These are phyloP conservation scores for Backusella westeae DNA, from an alignment of 192 early-diverging fungal species.

Conservation along the genomic window DNA sequence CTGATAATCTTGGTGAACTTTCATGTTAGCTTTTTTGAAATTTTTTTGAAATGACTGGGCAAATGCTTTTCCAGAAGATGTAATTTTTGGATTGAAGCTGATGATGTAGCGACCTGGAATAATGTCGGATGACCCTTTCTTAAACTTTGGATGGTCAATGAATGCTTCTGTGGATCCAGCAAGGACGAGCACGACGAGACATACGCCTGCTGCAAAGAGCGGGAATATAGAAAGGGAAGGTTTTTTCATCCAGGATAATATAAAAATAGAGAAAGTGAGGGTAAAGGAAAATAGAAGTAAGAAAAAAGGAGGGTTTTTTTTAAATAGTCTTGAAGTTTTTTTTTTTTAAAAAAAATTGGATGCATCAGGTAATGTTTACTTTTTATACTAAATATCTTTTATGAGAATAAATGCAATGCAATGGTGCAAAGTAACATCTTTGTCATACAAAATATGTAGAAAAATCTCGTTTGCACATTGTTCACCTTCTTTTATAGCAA, in stretches of 20 bases:
- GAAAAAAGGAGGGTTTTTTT: neutral
- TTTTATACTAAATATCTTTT: neutral
- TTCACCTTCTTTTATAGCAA: constrained; percentile 3
- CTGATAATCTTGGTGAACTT: constrained; percentile 9
- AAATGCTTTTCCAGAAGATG: neutral
- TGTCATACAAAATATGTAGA: neutral
- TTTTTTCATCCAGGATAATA: constrained; percentile 9
- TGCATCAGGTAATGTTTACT: neutral
- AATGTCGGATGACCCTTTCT: neutral
- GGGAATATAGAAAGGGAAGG: constrained; percentile 9
- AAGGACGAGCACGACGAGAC: constrained; percentile 12
- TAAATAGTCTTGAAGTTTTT: neutral
- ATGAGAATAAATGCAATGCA: neutral
- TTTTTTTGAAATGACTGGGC: constrained; percentile 9
- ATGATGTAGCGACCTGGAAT: constrained; percentile 15
- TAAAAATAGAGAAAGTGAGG: neutral
- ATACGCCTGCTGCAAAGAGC: constrained; percentile 9
- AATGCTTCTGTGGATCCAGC: neutral
- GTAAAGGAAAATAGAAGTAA: neutral
- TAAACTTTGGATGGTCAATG: constrained; percentile 10
- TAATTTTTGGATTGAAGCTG: neutral
- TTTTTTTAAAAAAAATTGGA: neutral
- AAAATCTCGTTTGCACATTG: neutral
- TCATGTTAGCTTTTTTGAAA: constrained; percentile 4
- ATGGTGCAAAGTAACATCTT: neutral